phyloP scores from a whole-genome alignment of 164 flowering plant species.

The Chloranthus sessilifolius region DNA sequence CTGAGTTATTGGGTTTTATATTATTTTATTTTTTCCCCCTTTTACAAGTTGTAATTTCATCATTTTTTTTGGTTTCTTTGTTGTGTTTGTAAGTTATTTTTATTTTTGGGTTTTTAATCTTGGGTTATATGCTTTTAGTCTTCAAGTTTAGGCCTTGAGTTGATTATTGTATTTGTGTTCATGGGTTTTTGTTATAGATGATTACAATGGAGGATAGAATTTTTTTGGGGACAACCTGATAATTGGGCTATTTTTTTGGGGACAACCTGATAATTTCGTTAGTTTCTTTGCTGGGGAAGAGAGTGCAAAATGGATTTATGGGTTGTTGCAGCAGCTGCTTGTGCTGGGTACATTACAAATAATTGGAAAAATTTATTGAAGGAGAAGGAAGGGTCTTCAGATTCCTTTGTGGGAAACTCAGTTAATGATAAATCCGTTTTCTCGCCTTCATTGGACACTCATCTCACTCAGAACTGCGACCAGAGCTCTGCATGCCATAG shows the following conservation, averaged over 20 bases:
- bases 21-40: background rate
- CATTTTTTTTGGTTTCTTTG: background rate
- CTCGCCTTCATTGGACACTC: background rate
- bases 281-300: background rate
- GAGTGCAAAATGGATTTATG: constrained; percentile 54
- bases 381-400: constrained; percentile 24
- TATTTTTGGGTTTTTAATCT: too few species aligned
- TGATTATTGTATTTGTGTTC: constrained; percentile 3
- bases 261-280: background rate
- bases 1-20: background rate
- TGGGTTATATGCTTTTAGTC: background rate
- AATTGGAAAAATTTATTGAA: constrained; percentile 33
- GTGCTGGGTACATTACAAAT: constrained; percentile 61
- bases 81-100: too few species aligned
- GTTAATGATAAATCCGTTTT: constrained; percentile 18
- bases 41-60: background rate
- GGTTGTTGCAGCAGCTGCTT: constrained; percentile 71
- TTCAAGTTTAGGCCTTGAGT: background rate
- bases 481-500: constrained; percentile 19
- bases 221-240: constrained; percentile 10
- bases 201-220: background rate
- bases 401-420: constrained; percentile 19
- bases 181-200: background rate
- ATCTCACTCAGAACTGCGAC: constrained; percentile 5
- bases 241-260: background rate